Base-by-base conservation (phyloP, 805 yeast species). In the Citeromyces nyonsensis region DNA sequence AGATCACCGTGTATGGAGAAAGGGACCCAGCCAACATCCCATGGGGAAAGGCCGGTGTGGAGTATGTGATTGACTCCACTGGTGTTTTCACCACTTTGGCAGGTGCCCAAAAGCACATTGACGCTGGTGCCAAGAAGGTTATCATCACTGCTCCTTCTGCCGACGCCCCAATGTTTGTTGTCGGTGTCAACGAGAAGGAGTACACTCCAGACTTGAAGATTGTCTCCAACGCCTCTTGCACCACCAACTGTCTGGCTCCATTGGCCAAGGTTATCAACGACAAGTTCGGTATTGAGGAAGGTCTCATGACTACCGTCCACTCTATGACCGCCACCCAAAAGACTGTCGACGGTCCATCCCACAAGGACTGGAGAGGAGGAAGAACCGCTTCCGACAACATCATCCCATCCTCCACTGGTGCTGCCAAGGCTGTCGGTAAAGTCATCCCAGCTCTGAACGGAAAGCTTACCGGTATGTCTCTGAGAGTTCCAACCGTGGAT, bases 321-420 rank as follows among this genome's bases (percentile, higher is more conserved):
- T 81, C 95, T 56, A 79, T 82, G 65, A 84, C 95, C 46, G 95
- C 95, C 48, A 80, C 95, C 51, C 95, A 84, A 66, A 84, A 84
- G 77, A 79, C 93, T 40, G 95, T 84, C 44, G 95, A 84, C 59
- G 95, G 95, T 65, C 93, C 95, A 51, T 82, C 94, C 58, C 84
- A 77, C 73, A 84, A 84, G 73, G 95, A 84, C 72, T 84, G 95
- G 95, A 79, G 95, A 75, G 94, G 95, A 59, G 95, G 95, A 61
- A 80, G 95, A 69, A 79, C 94, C 49, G 94, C 94, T 56, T 78
- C 88, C 41, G 93, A 86, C 56, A 84, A 84, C 79, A 81, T 84
- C 60, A 84, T 84, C 48, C 95, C 95, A 54, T 82, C 94, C 26
- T 80, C 94, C 42, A 84, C 95, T 42, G 95, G 95, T 75, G 95